A percentile compares a stretch with the other conserved stretches of the same genome.
Evolutionary conservation across 2,329 filamentous ascomycete genomes (phyloP).

Genomic region (Metarhizium guizhouense): DNA sequence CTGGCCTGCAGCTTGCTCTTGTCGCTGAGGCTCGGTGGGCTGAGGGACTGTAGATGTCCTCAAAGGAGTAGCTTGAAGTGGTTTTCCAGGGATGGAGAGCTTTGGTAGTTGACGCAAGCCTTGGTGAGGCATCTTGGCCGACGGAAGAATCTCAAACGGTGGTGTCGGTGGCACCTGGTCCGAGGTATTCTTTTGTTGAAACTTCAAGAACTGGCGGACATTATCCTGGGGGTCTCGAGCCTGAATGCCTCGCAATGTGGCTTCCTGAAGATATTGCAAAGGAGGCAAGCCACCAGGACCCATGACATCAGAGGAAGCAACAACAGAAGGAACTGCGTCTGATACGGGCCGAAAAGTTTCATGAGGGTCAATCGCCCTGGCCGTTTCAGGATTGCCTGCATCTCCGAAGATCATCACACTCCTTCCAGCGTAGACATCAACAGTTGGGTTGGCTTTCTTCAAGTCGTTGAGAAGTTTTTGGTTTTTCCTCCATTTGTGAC

Average conservation of each 20-base stretch:
- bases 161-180: slow-evolving; percentile 59
- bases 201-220: slow-evolving; percentile 80
- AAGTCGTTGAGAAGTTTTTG: slow-evolving; percentile 69
- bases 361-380: slow-evolving; percentile 45
- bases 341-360: slow-evolving; percentile 57
- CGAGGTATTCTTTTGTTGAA: slow-evolving; percentile 55
- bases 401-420: slow-evolving; percentile 71
- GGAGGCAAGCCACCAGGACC: slow-evolving; percentile 57
- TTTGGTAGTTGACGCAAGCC: slow-evolving; percentile 52
- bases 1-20: slow-evolving; percentile 15
- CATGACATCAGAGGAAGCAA: slow-evolving; percentile 85
- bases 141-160: slow-evolving; percentile 55
- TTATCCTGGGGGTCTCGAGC: slow-evolving; percentile 82
- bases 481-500: slow-evolving; percentile 72
- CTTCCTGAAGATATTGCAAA: slow-evolving; percentile 64
- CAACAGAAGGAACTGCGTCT: slow-evolving; percentile 69
- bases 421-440: slow-evolving; percentile 45
- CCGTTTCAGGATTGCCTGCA: slow-evolving; percentile 66
- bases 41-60: slow-evolving; percentile 20
- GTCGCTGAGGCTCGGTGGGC: slow-evolving; percentile 14
- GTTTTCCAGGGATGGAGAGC: slow-evolving; percentile 45
- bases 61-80: slow-evolving; percentile 17
- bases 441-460: slow-evolving; percentile 63
- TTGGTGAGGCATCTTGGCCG: slow-evolving; percentile 37
- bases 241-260: slow-evolving; percentile 59